Base-by-base conservation (phyloP, 805 yeast species). In the Blastobotrys parvus region DNA sequence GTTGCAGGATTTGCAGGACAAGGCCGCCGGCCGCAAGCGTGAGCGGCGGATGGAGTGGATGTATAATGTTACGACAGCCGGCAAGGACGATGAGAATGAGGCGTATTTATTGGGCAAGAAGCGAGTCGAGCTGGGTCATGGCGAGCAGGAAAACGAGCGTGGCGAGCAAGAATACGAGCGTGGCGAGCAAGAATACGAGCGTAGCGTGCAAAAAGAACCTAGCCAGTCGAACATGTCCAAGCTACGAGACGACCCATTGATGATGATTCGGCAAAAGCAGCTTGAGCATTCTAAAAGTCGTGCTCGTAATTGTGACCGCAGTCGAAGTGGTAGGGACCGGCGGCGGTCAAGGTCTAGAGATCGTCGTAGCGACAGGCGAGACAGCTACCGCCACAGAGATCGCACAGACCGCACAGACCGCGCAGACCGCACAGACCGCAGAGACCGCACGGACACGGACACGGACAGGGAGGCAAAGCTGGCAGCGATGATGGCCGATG, bases 331-430 rank as follows among this genome's bases (percentile, higher is more conserved):
- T 89, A 84, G 82, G 89, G 97, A 75, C 97, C 97, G 71, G 97
- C 89, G 75, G 97, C 90, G 69, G 97, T 89, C 57, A 97, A 90
- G 78, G 85, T 84, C 77, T 90, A 90, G 65, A 97, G 89, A 77
- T 90, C 97, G 97, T 92, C 97, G 95, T 90, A 97, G 18, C 35
- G n/a, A n/a, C n/a, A n/a, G n/a, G n/a, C n/a, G n/a, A n/a, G n/a
- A n/a, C n/a, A n/a, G n/a, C n/a, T n/a, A n/a, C n/a, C n/a, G n/a
- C n/a, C n/a, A n/a, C n/a, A n/a, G n/a, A n/a, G n/a, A n/a, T n/a
- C n/a, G n/a, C n/a, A n/a, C n/a, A n/a, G n/a, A n/a, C n/a, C n/a
- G n/a, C n/a, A n/a, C n/a, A n/a, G n/a, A n/a, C n/a, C n/a, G n/a
- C n/a, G n/a, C n/a, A n/a, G n/a, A n/a, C n/a, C n/a, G n/a, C n/a